Conservation (phyloP, 306 rosid species). For the Comarum palustre region DNA sequence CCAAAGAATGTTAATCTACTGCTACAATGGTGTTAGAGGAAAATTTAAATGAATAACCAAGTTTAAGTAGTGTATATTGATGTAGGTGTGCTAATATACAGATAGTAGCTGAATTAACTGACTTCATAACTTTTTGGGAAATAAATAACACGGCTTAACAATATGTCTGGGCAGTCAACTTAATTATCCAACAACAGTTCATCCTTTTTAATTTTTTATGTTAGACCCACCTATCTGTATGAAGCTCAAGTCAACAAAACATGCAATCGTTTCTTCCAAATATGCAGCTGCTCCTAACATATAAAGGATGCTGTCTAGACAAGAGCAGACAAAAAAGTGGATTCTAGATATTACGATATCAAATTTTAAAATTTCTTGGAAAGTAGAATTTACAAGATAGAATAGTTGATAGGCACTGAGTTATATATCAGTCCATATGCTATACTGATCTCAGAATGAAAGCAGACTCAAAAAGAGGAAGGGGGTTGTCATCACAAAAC, state of each 20-base stretch:
- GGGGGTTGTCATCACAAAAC: background rate
- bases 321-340: background rate
- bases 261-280: background rate
- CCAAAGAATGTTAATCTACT: background rate
- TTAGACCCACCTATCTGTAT: background rate
- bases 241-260: background rate
- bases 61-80: background rate
- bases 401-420: background rate
- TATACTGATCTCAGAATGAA: background rate
- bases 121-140: background rate
- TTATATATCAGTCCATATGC: background rate
- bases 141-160: background rate
- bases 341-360: background rate
- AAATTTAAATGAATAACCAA: background rate
- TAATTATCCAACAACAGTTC: background rate
- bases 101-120: background rate
- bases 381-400: background rate
- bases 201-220: background rate
- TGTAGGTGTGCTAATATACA: background rate
- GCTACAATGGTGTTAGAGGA: background rate
- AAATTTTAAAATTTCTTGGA: background rate
- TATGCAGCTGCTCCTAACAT: background rate
- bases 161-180: background rate
- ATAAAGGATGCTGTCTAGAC: background rate
- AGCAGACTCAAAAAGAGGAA: background rate